Percentiles rank a stretch among this genome's conserved stretches.
Evolutionary conservation across 2,329 filamentous ascomycete species (phyloP).

Genomic region (Fusarium temperatum): DNA sequence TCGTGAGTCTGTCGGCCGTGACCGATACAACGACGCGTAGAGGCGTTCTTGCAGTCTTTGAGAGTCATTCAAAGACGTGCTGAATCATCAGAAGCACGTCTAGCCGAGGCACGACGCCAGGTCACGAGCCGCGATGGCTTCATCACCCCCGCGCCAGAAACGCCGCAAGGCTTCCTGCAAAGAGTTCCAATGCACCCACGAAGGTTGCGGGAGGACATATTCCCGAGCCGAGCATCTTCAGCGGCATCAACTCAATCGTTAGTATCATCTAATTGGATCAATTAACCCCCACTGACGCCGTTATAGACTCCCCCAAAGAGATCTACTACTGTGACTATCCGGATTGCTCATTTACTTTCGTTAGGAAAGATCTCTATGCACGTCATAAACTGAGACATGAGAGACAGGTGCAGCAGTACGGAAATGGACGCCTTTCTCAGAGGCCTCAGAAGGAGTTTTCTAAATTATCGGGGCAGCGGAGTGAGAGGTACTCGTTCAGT

Average conservation of each 20-base stretch:
- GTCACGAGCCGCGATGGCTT: constrained; percentile 38
- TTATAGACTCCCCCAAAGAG: constrained; percentile 42
- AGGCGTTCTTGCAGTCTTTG: background rate
- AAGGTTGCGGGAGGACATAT: constrained; percentile 43
- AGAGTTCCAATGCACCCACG: constrained; percentile 44
- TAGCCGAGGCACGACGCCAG: constrained; percentile 12
- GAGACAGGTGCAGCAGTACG: constrained; percentile 40
- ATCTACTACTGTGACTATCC: constrained; percentile 44
- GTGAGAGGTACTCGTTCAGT: constrained; percentile 40
- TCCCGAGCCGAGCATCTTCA: constrained; percentile 43
- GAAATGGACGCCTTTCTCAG: constrained; percentile 40
- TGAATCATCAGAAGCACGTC: background rate
- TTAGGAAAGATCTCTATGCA: constrained; percentile 42
- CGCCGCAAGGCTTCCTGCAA: constrained; percentile 45
- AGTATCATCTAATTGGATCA: background rate
- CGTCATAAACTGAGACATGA: constrained; percentile 43
- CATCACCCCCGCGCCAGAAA: constrained; percentile 44
- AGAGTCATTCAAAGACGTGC: background rate
- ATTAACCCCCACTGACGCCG: constrained; percentile 15
- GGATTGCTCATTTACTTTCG: constrained; percentile 43
- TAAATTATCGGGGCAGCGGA: constrained; percentile 29
- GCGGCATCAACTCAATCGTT: constrained; percentile 42
- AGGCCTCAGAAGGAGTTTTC: constrained; percentile 40
- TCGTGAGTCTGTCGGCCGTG: background rate
- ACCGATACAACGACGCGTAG: background rate